Conservation (phyloP, 257 asterid species). For the Knoxia roxburghii region DNA sequence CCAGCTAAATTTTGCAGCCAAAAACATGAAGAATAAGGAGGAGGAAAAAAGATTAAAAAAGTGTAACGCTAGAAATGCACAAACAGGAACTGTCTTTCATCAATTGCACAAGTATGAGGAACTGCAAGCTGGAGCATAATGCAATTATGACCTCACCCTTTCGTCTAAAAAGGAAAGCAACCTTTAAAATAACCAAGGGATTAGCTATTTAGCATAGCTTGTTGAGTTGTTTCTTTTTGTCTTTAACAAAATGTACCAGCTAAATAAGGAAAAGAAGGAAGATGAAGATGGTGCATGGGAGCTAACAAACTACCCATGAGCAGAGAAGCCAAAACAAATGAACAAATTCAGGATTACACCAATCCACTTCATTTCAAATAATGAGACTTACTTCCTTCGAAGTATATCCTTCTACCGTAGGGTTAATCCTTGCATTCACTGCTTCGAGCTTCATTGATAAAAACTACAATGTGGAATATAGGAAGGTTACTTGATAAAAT, state of each 20-base stretch:
- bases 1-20: neutral
- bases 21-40: neutral
- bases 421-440: slow-evolving; percentile 65
- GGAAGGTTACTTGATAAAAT: neutral
- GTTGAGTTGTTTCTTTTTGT: too few species aligned
- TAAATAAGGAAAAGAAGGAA: neutral
- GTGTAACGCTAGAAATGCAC: too few species aligned
- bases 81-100: too few species aligned
- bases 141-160: too few species aligned
- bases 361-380: neutral
- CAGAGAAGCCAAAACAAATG: neutral
- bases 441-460: slow-evolving; percentile 98
- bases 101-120: too few species aligned
- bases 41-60: neutral
- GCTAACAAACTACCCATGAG: neutral
- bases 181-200: neutral
- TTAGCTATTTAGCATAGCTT: neutral
- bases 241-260: neutral
- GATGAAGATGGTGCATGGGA: neutral
- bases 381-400: slow-evolving; percentile 63
- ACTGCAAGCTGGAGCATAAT: neutral
- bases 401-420: slow-evolving; percentile 51
- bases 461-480: slow-evolving; percentile 34
- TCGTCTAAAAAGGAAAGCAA: too few species aligned
- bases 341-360: neutral